Evolutionary conservation across 306 rosid genomes (phyloP).

Genomic region (Malus asiatica): DNA sequence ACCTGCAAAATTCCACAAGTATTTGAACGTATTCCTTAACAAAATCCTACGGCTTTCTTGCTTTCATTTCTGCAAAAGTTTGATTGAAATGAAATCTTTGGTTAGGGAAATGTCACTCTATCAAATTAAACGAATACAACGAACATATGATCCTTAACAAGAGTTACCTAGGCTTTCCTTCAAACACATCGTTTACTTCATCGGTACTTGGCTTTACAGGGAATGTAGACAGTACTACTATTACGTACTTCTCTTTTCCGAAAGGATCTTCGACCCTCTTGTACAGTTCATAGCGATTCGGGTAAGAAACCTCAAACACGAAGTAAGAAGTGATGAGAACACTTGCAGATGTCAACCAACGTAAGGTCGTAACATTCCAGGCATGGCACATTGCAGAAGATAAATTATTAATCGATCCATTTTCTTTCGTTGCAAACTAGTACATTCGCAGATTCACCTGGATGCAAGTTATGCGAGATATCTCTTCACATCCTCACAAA

Average conservation of each 20-base stretch:
- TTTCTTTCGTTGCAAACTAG: too few species aligned
- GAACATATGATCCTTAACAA: not conserved
- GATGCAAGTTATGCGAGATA: not conserved
- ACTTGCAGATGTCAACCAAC: not conserved
- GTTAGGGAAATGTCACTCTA: not conserved
- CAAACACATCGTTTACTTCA: conserved; percentile 63
- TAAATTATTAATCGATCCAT: too few species aligned
- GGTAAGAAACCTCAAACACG: conserved; percentile 49
- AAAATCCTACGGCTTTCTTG: conserved; percentile 53
- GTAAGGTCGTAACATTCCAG: not conserved
- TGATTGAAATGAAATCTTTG: conserved; percentile 10
- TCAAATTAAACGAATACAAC: not conserved
- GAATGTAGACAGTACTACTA: conserved; percentile 38
- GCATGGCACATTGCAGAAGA: not conserved
- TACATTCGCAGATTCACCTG: too few species aligned
- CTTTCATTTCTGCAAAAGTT: conserved; percentile 38
- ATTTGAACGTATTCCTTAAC: conserved; percentile 36
- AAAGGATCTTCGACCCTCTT: conserved; percentile 72
- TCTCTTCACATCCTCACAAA: not conserved
- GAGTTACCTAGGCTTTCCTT: conserved; percentile 64
- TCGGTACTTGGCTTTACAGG: conserved; percentile 53
- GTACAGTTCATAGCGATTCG: conserved; percentile 63
- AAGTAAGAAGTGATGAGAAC: not conserved
- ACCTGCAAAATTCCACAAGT: not conserved
- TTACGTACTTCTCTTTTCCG: conserved; percentile 63